Conservation (phyloP, 495 filamentous ascomycete genomes). For the Lentithecium fluviatile region DNA sequence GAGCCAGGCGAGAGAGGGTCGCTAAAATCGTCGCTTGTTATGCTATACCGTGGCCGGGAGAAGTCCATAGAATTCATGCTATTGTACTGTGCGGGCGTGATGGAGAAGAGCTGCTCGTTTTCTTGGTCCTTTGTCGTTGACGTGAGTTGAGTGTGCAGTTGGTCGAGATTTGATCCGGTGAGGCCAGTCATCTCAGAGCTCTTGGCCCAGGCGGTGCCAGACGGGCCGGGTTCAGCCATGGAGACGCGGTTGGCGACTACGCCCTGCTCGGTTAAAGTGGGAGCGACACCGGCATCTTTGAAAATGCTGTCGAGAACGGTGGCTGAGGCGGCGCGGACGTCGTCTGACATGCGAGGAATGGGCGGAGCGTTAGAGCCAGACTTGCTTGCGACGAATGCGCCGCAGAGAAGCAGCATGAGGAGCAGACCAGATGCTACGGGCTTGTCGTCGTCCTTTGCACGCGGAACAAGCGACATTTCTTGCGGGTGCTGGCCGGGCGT, state of each 20-base stretch:
- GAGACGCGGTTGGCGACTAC: slow-evolving; percentile 41
- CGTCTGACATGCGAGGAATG: slow-evolving; percentile 86
- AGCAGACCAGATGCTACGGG: slow-evolving; percentile 44
- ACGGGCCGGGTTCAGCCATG: slow-evolving; percentile 43
- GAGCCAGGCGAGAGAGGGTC: slow-evolving; percentile 27
- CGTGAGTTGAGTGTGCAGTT: slow-evolving; percentile 70
- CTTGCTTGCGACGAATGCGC: slow-evolving; percentile 94
- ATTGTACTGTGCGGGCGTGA: slow-evolving; percentile 88
- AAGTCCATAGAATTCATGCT: slow-evolving; percentile 72
- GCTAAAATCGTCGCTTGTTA: slow-evolving; percentile 48
- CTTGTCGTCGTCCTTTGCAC: slow-evolving; percentile 57
- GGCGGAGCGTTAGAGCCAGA: slow-evolving; percentile 56
- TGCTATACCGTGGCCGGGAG: slow-evolving; percentile 53
- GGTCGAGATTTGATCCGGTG: slow-evolving; percentile 57
- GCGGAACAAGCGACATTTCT: slow-evolving; percentile 46
- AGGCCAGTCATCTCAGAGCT: slow-evolving; percentile 54
- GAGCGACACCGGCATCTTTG: slow-evolving; percentile 57
- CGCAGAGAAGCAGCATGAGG: slow-evolving; percentile 84
- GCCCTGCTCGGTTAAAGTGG: slow-evolving; percentile 27
- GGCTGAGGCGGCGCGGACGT: slow-evolving; percentile 88
- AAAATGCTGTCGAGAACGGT: slow-evolving; percentile 84
- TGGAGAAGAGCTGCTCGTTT: slow-evolving; percentile 81
- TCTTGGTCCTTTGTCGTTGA: slow-evolving; percentile 81
- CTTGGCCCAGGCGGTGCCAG: slow-evolving; percentile 41
- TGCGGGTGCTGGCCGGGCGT: slow-evolving; percentile 47